Percentiles rank a stretch among this genome's conserved stretches.
These are phyloP conservation scores for Fabrea salina DNA, from an alignment of 169 alveolate species.

Conservation along the genomic window DNA sequence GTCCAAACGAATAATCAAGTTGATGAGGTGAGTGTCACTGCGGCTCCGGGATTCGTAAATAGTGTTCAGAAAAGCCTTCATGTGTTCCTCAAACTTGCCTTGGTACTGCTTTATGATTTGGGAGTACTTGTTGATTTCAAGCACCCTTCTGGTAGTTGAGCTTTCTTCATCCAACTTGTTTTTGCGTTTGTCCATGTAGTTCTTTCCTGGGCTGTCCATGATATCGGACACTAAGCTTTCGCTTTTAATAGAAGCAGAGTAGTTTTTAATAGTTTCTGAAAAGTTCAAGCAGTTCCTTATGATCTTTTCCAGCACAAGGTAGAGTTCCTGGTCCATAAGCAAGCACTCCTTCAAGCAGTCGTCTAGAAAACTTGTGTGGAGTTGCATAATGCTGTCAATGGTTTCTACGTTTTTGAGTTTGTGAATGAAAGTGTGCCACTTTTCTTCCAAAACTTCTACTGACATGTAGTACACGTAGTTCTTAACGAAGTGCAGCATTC, in stretches of 20 bases:
- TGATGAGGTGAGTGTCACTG: constrained; percentile 16
- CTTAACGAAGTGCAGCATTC: constrained; percentile 81
- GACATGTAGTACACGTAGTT: constrained; percentile 65
- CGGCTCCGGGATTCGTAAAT: not conserved
- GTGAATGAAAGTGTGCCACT: not conserved
- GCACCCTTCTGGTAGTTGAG: not conserved
- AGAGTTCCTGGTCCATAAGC: not conserved
- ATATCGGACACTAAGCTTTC: not conserved
- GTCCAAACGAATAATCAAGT: constrained; percentile 27
- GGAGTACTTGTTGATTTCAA: not conserved
- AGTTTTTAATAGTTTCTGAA: not conserved
- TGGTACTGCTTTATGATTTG: not conserved
- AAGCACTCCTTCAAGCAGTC: constrained; percentile 16
- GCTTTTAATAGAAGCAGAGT: not conserved
- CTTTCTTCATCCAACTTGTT: not conserved
- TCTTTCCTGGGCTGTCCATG: not conserved
- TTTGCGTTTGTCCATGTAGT: not conserved
- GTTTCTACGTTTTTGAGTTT: not conserved
- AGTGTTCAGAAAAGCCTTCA: not conserved
- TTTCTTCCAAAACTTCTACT: constrained; percentile 35
- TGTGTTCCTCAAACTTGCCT: not conserved
- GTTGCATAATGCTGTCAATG: not conserved
- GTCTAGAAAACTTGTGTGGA: not conserved
- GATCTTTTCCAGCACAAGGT: not conserved
- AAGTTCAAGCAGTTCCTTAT: not conserved